Evolutionary conservation across 2,329 filamentous ascomycete species (phyloP).

Genomic region (Neurospora sp.): DNA sequence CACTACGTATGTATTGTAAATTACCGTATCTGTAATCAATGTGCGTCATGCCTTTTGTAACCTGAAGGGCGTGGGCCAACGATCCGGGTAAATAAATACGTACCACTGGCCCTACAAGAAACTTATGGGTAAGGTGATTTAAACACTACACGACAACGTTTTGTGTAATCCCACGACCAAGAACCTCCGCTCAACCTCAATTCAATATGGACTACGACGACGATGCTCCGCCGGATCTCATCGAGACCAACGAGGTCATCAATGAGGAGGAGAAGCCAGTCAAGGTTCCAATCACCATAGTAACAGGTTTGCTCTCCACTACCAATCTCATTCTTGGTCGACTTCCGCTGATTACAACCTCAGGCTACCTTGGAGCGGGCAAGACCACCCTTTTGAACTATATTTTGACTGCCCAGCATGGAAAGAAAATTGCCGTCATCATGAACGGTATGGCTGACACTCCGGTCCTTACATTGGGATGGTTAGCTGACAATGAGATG

Average conservation of each 20-base stretch:
- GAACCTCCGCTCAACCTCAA: not conserved
- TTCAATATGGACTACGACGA: slow-evolving; percentile 53
- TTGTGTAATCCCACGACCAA: not conserved
- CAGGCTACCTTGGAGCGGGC: slow-evolving; percentile 88
- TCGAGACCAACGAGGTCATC: slow-evolving; percentile 33
- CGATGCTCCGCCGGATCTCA: slow-evolving; percentile 56
- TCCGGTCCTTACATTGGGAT: slow-evolving; percentile 15
- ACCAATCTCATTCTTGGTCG: not conserved
- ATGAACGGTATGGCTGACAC: slow-evolving; percentile 59
- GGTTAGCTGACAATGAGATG: slow-evolving; percentile 9
- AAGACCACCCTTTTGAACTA: slow-evolving; percentile 96
- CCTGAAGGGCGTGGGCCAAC: not conserved
- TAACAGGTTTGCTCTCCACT: slow-evolving; percentile 55
- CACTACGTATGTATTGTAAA: not conserved
- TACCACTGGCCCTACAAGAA: not conserved
- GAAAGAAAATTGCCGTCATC: slow-evolving; percentile 96
- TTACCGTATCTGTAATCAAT: not conserved
- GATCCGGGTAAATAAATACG: not conserved
- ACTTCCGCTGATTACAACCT: slow-evolving; percentile 3
- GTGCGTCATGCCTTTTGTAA: not conserved
- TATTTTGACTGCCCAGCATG: slow-evolving; percentile 87
- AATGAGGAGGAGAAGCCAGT: slow-evolving; percentile 41
- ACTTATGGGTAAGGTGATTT: not conserved
- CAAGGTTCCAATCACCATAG: slow-evolving; percentile 77
- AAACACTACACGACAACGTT: not conserved